These are phyloP conservation scores for Saitoella complicata DNA, from an alignment of 805 yeast species.

Conservation along the genomic window DNA sequence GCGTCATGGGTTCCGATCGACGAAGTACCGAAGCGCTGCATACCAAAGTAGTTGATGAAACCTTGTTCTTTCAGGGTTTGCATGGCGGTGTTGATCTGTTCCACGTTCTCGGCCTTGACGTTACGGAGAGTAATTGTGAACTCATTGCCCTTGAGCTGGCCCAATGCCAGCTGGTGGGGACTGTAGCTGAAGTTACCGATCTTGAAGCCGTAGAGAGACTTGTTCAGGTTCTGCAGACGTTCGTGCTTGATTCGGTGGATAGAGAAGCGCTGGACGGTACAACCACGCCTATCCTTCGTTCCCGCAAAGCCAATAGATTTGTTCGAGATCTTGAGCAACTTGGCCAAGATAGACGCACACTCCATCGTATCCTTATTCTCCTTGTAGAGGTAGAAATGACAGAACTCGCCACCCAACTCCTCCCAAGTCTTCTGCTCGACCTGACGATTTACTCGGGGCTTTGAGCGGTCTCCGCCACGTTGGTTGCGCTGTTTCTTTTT, in stretches of 20 bases:
- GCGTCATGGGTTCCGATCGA: constrained; percentile 79
- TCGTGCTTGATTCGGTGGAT: constrained; percentile 53
- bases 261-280: constrained; percentile 72
- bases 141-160: constrained; percentile 79
- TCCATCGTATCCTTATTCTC: constrained; percentile 98
- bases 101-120: constrained; percentile 27
- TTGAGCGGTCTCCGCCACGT: background rate
- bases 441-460: constrained; percentile 1
- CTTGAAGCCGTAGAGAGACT: constrained; percentile 55
- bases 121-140: constrained; percentile 74
- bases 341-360: constrained; percentile 59
- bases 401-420: constrained; percentile 2
- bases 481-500: background rate
- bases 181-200: constrained; percentile 66
- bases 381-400: constrained; percentile 66
- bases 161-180: constrained; percentile 48
- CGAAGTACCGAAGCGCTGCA: constrained; percentile 96
- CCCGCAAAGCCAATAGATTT: constrained; percentile 72
- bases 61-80: constrained; percentile 48
- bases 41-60: constrained; percentile 88
- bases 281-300: constrained; percentile 92
- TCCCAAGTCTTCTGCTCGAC: background rate
- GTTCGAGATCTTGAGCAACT: constrained; percentile 58
- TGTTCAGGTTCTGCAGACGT: constrained; percentile 61
- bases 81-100: constrained; percentile 37